Percentiles rank a stretch among this genome's conserved stretches.
phyloP scores from a whole-genome alignment of 2,329 filamentous ascomycete species.

The Fusarium sp. region DNA sequence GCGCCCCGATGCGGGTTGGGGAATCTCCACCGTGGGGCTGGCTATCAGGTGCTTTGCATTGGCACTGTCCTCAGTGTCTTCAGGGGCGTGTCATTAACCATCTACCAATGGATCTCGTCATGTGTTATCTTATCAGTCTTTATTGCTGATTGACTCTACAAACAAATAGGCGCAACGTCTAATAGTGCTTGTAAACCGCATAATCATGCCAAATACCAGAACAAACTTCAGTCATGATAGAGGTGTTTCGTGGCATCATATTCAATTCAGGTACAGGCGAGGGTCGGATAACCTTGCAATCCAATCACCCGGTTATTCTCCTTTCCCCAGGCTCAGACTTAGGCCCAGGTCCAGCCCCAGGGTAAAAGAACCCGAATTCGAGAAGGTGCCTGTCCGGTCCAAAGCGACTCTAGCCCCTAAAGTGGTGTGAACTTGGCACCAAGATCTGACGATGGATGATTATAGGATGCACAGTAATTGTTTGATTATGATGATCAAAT shows the following conservation, averaged over 20 bases:
- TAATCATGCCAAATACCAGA: neutral
- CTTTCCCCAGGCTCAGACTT: slow-evolving; percentile 9
- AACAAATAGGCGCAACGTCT: neutral
- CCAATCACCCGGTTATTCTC: slow-evolving; percentile 14
- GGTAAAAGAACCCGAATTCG: slow-evolving; percentile 29
- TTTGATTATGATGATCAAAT: slow-evolving; percentile 22
- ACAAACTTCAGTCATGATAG: neutral
- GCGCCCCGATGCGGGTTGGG: slow-evolving; percentile 40
- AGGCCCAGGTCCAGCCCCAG: neutral
- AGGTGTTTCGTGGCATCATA: neutral
- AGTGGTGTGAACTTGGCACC: neutral
- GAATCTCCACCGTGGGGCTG: slow-evolving; percentile 27
- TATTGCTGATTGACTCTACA: neutral
- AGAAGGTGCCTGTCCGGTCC: slow-evolving; percentile 5
- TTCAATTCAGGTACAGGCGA: neutral
- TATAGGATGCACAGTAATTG: slow-evolving; percentile 7
- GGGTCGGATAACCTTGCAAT: slow-evolving; percentile 5
- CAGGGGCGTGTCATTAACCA: slow-evolving; percentile 22
- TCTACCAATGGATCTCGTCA: neutral
- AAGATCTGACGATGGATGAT: neutral
- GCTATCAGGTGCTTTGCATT: slow-evolving; percentile 10
- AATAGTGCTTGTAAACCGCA: neutral
- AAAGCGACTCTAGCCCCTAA: slow-evolving; percentile 9
- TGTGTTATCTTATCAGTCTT: neutral
- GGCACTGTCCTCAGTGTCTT: neutral